A percentile compares a stretch with the other conserved stretches of the same genome.
These are phyloP conservation scores for Orbilia brochopaga DNA, from an alignment of 2,329 filamentous ascomycete genomes.

Conservation along the genomic window DNA sequence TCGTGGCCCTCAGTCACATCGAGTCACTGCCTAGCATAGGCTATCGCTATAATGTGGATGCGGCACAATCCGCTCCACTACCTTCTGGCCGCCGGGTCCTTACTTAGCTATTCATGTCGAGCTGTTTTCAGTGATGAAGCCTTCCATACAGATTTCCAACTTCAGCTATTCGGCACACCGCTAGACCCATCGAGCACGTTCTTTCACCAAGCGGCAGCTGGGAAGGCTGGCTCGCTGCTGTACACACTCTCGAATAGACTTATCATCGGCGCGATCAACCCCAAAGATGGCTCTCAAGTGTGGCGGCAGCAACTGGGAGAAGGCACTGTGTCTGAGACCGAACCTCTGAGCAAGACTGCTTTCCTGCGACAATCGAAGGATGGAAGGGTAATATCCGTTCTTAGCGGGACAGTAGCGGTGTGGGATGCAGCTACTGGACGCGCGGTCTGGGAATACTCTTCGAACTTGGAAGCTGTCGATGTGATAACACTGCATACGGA, in stretches of 20 bases:
- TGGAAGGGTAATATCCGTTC: conserved; percentile 75
- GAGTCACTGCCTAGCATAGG: conserved; percentile 19
- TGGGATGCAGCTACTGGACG: conserved; percentile 86
- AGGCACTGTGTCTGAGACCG: conserved; percentile 56
- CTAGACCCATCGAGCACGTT: conserved; percentile 85
- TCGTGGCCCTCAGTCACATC: conserved; percentile 15
- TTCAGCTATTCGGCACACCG: conserved; percentile 77
- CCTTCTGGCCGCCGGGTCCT: conserved; percentile 55
- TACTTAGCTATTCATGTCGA: conserved; percentile 63
- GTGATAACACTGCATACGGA: conserved; percentile 70
- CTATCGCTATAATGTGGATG: conserved; percentile 40
- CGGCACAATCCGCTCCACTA: conserved; percentile 46
- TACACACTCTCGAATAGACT: conserved; percentile 88
- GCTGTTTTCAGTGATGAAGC: conserved; percentile 91
- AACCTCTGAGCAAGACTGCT: conserved; percentile 52
- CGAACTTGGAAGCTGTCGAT: conserved; percentile 72
- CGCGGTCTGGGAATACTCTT: conserved; percentile 73
- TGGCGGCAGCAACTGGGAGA: conserved; percentile 81
- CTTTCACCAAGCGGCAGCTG: conserved; percentile 84
- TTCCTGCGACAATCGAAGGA: conserved; percentile 79
- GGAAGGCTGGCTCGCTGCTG: conserved; percentile 84
- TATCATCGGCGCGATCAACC: conserved; percentile 86
- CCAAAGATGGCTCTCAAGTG: conserved; percentile 78
- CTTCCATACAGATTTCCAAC: conserved; percentile 88
- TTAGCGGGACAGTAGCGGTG: conserved; percentile 72